Base-by-base conservation (phyloP, 495 filamentous ascomycete species). In the Xeromyces bisporus region DNA sequence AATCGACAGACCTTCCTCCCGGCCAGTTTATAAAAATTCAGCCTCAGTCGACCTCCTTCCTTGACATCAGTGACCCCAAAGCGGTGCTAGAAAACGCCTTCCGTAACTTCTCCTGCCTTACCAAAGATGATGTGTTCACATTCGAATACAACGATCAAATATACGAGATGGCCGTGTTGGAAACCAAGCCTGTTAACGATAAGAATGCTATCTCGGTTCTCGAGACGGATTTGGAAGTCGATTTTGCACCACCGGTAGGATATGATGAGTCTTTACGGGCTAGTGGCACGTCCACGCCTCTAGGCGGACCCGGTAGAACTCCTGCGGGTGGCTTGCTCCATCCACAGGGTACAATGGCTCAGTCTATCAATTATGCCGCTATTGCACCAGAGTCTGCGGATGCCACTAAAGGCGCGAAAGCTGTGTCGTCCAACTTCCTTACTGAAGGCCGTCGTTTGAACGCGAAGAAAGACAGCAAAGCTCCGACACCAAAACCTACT, bases 31-130 rank as follows among this genome's bases (percentile, higher is more conserved):
- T 96, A 60, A 97, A 96, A 53, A 69, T 97, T 2, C 89, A 96
- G 55, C 80, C 91, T 0, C 89, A 97, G 56, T 80, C 77, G 12
- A 72, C 77, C 21, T 73, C 75, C 36, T 96, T 96, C 58, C 77
- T 96, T 31, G 85, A 94, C 25, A 94, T 97, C 39, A 83, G 76
- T 44, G 91, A 97, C 43, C 91, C 89, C 0, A 93, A 92, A 56
- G 91, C 89, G n/a, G 89, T 97, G 2, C 71, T 97, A 12, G 89
- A 97, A 50, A 89, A 85, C 37, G 84, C 82, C 5, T 92, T 97
- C 56, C 75, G 86, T 6, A 89, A 91, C 51, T 97, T 94, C 53
- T 76, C 84, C 3, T 85, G 87, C 27, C 65, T 96, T 3, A 93
- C 84, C 3, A 80, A 79, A 39, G 83, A 81, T 37, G 89, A 97